A percentile compares a stretch with the other conserved stretches of the same genome.
phyloP scores from a whole-genome alignment of 2,329 filamentous ascomycete genomes.

The Alternaria consortialis region DNA sequence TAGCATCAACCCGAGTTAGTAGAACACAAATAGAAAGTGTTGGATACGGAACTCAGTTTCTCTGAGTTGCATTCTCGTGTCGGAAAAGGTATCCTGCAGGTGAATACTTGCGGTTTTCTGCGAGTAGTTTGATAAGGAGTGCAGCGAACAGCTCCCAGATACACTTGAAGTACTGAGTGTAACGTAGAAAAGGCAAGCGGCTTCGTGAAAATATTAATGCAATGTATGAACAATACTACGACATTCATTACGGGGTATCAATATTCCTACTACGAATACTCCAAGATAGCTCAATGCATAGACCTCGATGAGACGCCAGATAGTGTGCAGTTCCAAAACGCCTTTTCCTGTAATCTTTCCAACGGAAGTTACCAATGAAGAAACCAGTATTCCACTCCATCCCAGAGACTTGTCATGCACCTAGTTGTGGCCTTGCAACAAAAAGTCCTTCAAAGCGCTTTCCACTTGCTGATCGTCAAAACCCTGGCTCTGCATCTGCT shows the following conservation, averaged over 20 bases:
- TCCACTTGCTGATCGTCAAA: conserved; percentile 39
- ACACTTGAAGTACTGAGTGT: not conserved
- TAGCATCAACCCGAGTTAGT: too few species aligned
- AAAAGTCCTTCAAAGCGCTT: conserved; percentile 37
- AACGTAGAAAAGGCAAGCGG: too few species aligned
- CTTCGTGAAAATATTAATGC: not conserved
- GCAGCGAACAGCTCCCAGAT: not conserved
- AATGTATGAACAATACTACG: not conserved
- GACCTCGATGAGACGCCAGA: too few species aligned
- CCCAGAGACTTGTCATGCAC: not conserved
- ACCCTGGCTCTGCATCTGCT: conserved; percentile 19
- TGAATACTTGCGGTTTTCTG: too few species aligned
- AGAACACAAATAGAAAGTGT: too few species aligned
- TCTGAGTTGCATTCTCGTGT: too few species aligned
- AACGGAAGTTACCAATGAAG: not conserved
- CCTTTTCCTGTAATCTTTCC: not conserved
- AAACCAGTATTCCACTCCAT: not conserved
- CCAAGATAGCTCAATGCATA: not conserved
- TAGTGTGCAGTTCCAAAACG: not conserved
- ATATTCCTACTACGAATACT: not conserved
- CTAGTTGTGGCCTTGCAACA: conserved; percentile 31
- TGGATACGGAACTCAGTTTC: too few species aligned
- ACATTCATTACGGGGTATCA: not conserved
- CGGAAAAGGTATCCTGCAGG: too few species aligned
- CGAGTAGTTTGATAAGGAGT: not conserved